Evolutionary conservation across 1,139 yeast genomes (phyloP).

Genomic region (Debaryomycetaceae sp.): DNA sequence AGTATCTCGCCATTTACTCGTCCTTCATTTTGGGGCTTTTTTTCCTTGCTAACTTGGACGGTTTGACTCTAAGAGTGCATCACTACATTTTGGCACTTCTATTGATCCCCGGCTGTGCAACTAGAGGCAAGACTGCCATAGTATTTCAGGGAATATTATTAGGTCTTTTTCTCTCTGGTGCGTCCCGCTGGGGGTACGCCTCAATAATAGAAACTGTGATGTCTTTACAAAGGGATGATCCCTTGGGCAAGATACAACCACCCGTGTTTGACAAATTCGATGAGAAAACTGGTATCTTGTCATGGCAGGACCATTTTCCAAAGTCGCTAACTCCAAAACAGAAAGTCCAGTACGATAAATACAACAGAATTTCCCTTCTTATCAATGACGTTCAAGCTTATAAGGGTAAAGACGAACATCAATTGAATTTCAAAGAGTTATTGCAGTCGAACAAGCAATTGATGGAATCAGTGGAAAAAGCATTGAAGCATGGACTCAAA

Average conservation of each 20-base stretch:
- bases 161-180: conserved; percentile 81
- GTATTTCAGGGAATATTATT: conserved; percentile 78
- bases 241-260: conserved; percentile 57
- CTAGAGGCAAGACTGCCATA: conserved; percentile 67
- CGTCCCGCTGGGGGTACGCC: conserved; percentile 92
- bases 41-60: conserved; percentile 53
- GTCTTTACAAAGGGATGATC: conserved; percentile 71
- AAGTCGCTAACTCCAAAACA: conserved; percentile 3
- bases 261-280: conserved; percentile 48
- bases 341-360: conserved; percentile 11
- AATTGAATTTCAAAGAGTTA: conserved; percentile 39
- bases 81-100: conserved; percentile 83
- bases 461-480: conserved; percentile 25
- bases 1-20: conserved; percentile 52
- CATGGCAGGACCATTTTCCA: conserved; percentile 27
- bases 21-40: conserved; percentile 45
- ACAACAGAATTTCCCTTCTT: conserved; percentile 57
- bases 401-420: conserved; percentile 46
- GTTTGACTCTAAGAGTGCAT: conserved; percentile 76
- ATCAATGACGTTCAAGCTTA: conserved; percentile 78
- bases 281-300: conserved; percentile 25
- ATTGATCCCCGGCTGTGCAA: conserved; percentile 82
- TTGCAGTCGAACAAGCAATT: conserved; percentile 34
- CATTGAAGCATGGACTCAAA: conserved; percentile 19
- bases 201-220: conserved; percentile 77